Evolutionary conservation across 257 asterid species (phyloP).

Genomic region (Solanum appendiculatum): DNA sequence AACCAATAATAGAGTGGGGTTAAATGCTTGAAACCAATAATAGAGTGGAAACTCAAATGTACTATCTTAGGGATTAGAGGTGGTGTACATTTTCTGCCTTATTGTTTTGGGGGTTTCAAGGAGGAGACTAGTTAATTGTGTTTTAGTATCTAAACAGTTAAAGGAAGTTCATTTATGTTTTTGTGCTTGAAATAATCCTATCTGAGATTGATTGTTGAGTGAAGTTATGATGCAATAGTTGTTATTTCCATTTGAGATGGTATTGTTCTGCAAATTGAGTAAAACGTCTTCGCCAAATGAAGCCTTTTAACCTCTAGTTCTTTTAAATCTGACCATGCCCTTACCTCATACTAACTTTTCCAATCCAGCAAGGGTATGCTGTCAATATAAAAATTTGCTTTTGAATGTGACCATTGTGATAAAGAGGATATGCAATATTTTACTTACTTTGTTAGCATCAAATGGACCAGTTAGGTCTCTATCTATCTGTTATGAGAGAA

Average conservation of each 20-base stretch:
- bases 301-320: not conserved
- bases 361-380: not conserved
- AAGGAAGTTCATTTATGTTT: not conserved
- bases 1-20: not conserved
- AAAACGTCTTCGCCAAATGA: not conserved
- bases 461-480: not conserved
- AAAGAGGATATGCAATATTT: not conserved
- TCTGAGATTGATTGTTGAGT: not conserved
- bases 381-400: not conserved
- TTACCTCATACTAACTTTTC: not conserved
- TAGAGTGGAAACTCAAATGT: not conserved
- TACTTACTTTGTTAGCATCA: not conserved
- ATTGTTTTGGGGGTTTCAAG: not conserved
- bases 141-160: not conserved
- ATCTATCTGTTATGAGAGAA: not conserved
- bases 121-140: not conserved
- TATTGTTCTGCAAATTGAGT: not conserved
- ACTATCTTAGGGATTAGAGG: not conserved
- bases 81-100: not conserved
- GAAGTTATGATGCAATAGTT: not conserved
- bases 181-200: not conserved
- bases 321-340: not conserved
- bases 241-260: not conserved
- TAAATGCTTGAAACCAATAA: not conserved
- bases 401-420: not conserved